Evolutionary conservation across 805 yeast genomes (phyloP), one percentile per base, ranked within the genome.

Genomic region (Candida boidinii): DNA sequence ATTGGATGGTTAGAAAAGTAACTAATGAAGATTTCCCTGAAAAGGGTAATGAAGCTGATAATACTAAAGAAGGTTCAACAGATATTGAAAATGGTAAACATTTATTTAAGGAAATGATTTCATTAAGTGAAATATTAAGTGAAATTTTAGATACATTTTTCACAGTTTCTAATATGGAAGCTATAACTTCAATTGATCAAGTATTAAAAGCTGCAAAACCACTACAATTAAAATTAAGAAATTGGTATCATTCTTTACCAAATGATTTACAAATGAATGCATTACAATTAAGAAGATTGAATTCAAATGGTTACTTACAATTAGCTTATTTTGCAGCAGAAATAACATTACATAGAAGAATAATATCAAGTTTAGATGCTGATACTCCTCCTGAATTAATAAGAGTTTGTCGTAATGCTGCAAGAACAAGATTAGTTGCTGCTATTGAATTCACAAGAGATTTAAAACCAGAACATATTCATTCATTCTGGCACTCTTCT

Each of bases 291-390:
- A 61, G 83, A 28, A 74, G 72, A 44, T 68, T 79, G 35, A 80
- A 79, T 46, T 70, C 88, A 12, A 79, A 80, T 50, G 90, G 94
- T 0, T 76, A 81, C 41, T 60, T 88, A 31, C 94, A 87, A 36
- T 57, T 88, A 29, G 81, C 94, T 1, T 88, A 88, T 53, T 83
- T 87, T 58, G 90, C 94, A 0, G 81, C 94, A 1, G 97, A 88
- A 50, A 73, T 88, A 24, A 81, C 92, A 0, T 61, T 88, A 17
- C 96, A 88, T 54, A 62, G 96, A 31, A 76, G 77, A 45, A 83
- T 83, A 33, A 72, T 81, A 17, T 67, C 80, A 5, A 60, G 73
- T 8, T 56, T 81, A 29, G 8, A 28, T 13, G 38, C 52, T 6
- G 60, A 60, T 18, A 53, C 74, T 0, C 73, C 80, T 6, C 58